A percentile compares a stretch with the other conserved stretches of the same genome.
These are phyloP conservation scores for Akanthomyces lecanii DNA, from an alignment of 2,329 filamentous ascomycete genomes.

Conservation along the genomic window DNA sequence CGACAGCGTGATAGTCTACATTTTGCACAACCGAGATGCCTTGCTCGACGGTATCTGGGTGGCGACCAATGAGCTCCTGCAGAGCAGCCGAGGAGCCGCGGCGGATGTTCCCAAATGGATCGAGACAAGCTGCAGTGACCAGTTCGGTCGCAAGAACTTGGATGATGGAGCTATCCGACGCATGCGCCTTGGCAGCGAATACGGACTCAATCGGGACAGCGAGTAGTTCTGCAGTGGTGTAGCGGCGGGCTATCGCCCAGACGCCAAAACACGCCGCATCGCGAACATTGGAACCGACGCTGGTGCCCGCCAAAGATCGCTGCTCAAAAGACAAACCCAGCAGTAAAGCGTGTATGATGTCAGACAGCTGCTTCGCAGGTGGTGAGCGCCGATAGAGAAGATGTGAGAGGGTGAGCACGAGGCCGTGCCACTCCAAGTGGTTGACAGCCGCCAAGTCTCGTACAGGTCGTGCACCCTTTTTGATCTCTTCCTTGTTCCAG, in stretches of 20 bases:
- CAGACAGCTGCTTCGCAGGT: constrained; percentile 62
- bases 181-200: constrained; percentile 36
- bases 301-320: constrained; percentile 76
- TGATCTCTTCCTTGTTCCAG: constrained; percentile 40
- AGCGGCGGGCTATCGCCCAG: constrained; percentile 86
- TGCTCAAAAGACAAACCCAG: constrained; percentile 86
- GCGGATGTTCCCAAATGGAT: constrained; percentile 89
- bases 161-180: constrained; percentile 48
- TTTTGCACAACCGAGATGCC: constrained; percentile 84
- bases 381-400: constrained; percentile 81
- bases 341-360: constrained; percentile 72
- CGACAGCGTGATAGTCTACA: constrained; percentile 91
- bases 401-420: constrained; percentile 83
- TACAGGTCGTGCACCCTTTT: constrained; percentile 30
- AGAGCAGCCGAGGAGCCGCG: constrained; percentile 88
- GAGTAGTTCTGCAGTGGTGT: constrained; percentile 73
- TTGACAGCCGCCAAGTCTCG: constrained; percentile 72
- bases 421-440: constrained; percentile 83
- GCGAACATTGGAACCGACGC: constrained; percentile 82
- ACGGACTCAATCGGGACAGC: constrained; percentile 51
- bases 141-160: constrained; percentile 79
- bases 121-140: constrained; percentile 75
- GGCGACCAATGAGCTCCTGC: constrained; percentile 88
- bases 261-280: constrained; percentile 96
- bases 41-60: constrained; percentile 76